These are phyloP conservation scores for Podosphaera fusca DNA, from an alignment of 2,329 filamentous ascomycete genomes.

Conservation along the genomic window DNA sequence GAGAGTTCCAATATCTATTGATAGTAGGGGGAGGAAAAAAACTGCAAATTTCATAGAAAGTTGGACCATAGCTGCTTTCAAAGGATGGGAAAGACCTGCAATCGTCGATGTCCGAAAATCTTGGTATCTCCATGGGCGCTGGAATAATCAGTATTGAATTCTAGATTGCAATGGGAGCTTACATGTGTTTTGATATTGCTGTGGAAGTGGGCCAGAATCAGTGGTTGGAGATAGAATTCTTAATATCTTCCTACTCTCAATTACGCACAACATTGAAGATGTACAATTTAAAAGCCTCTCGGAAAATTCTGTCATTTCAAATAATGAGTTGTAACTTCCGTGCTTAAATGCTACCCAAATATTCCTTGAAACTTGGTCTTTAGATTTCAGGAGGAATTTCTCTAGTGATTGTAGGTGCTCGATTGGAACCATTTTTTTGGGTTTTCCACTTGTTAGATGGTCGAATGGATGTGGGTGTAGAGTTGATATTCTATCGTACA, in stretches of 20 bases:
- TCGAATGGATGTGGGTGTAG: slow-evolving; percentile 17
- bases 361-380: slow-evolving; percentile 13
- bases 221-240: slow-evolving; percentile 9
- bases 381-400: slow-evolving; percentile 10
- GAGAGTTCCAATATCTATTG: background rate
- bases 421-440: slow-evolving; percentile 7
- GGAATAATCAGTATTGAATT: background rate
- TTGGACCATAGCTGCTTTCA: slow-evolving; percentile 7
- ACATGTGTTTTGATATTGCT: slow-evolving; percentile 14
- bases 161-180: slow-evolving; percentile 3
- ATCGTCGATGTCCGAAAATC: slow-evolving; percentile 12
- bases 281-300: slow-evolving; percentile 10
- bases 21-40: slow-evolving; percentile 9
- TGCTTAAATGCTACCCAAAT: slow-evolving; percentile 14
- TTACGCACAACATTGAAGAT: slow-evolving; percentile 10
- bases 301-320: slow-evolving; percentile 14
- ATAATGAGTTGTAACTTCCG: slow-evolving; percentile 16
- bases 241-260: slow-evolving; percentile 13
- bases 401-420: slow-evolving; percentile 12
- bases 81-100: slow-evolving; percentile 15
- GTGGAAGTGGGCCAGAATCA: slow-evolving; percentile 2
- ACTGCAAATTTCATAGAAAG: slow-evolving; percentile 11
- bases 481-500: slow-evolving; percentile 19
- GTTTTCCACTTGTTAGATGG: slow-evolving; percentile 5
- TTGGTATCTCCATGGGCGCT: background rate